Evolutionary conservation across 257 asterid species (phyloP), one percentile per base, ranked within the genome.

Genomic region (Striga asiatica): DNA sequence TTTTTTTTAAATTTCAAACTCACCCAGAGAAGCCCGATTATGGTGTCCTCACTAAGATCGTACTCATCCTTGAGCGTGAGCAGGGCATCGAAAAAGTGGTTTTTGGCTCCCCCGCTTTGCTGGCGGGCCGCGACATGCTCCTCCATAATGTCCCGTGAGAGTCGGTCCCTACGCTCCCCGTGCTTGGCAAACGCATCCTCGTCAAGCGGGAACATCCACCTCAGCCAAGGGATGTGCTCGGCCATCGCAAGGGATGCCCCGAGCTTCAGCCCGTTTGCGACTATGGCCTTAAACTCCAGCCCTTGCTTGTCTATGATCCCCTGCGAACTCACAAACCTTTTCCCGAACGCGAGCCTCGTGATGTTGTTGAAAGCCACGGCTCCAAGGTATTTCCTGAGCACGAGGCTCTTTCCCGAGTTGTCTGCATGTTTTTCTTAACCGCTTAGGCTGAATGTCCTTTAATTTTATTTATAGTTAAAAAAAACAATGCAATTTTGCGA

Each of bases 21-120:
- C 69, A 78, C 94, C 93, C 95, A 85, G 16, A 82, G 87, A 28
- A 85, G 79, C 61, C 93, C 93, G 46, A 80, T 78, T 59, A 85
- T 69, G 17, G 95, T 82, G 57, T 82, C 95, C 58, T 85, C 89
- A 29, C 93, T 78, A 17, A 85, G 80, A 62, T 78, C 95, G 61
- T 85, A 80, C 54, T 82, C 73, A 23, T 76, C 88, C 65, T 78
- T 47, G 4, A 78, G 84, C 5, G 75, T 67, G 46, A 80, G 74
- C 63, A 85, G 50, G 38, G 89, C 89, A 55, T 83, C 87, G 41
- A 78, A 73, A 58, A 85, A 85, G 72, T 82, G 89, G 46, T 82
- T 81, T 25, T 79, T 65, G 64, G 72, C 75, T 13, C 73, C 83
- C 42, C 84, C 93, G 54, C 74, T 62, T 49, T 76, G 62, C 52